Base-by-base conservation (phyloP, 2,329 filamentous ascomycete genomes). In the Clonostachys solani region DNA sequence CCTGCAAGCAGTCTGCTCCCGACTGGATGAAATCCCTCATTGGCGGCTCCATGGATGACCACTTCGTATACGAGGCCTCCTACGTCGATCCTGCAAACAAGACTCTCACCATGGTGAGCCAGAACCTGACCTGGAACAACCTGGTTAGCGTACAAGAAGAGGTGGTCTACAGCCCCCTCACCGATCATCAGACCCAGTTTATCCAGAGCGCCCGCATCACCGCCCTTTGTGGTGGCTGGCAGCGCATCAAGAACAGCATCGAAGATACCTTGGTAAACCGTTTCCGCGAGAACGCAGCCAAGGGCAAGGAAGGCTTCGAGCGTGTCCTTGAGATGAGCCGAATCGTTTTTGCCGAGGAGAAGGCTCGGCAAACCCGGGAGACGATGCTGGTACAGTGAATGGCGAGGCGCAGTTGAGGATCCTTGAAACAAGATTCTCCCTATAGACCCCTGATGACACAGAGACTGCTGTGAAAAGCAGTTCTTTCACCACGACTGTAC, bases 81-180 rank as follows among this genome's bases (percentile, higher is more conserved):
- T 97, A 97, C 67, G 92, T 99, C 62, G 90, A 97, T 68, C 89
- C 89, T 1, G 61, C 68, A 40, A 75, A 77, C 52, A 90, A 92
- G 71, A 95, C 89, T 54, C 89, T 99, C 61, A 97, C 92, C 51
- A 96, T 99, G 88, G 91, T 92, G 66, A 94, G 89, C 55, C 89
- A 90, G 65, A 99, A 99, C 71, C 76, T 99, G 64, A 97, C 94
- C 8, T 94, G 84, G 81, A 86, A 84, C 53, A 95, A 97, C 61
- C 80, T 99, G 46, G 77, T 97, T 64, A 90, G 81, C 61, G 91
- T 96, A 42, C 88, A 92, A 65, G 94, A 99, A 74, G 96, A 92
- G 16, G 92, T 96, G 53, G 75, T 87, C 47, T 97, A 97, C 72
- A 77, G 79, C 56, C 91, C 90, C 1, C 59, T 74, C 42, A 60